Base-by-base conservation (phyloP, 1,139 yeast species). In the Taphrina communis region DNA sequence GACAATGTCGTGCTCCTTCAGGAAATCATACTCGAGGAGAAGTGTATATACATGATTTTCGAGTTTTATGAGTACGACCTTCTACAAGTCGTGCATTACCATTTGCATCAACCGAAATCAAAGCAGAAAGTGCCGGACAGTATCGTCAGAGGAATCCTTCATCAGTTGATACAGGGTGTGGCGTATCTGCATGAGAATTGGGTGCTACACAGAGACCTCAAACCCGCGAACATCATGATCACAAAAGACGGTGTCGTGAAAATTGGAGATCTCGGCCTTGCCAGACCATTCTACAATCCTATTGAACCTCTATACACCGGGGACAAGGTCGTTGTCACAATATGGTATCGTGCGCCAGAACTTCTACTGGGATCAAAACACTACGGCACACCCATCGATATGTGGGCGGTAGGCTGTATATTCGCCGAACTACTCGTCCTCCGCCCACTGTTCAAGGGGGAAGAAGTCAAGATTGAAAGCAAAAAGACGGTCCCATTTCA, bases 301-400 rank as follows among this genome's bases (percentile, higher is more conserved):
- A 78, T 94, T 52, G 98, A 94, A 76, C 88, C 96, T 57, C 81
- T 95, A 38, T 94, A 90, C 75, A 85, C 95, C 11, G 98, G 98
- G 42, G 99, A 94, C 78, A 94, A 94, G 78, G 97, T 95, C 21
- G 99, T 94, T 68, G 99, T 94, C 9, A 94, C 99, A 0, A 94
- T 94, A 71, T 94, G 99, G 99, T 94, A 94, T 77, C 83, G 99
- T 73, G 97, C 99, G 0, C 98, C 99, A 0, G 99, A 94, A 77
- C 81, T 94, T 58, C 80, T 94, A 52, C 79, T 94, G 51, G 99
- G 99, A 0, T 92, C 97, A 0, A 81, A 97, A 62, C 97, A 94
- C 79, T 94, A 94, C 76, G 89, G 97, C 0, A 97, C 98, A 0
- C 94, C 98, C 0, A 89, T 94, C 58, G 75, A 94, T 78, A 78